Evolutionary conservation across 2,329 filamentous ascomycete species (phyloP), one percentile per base, ranked within the genome.

Genomic region (Fusarium anthophilum): DNA sequence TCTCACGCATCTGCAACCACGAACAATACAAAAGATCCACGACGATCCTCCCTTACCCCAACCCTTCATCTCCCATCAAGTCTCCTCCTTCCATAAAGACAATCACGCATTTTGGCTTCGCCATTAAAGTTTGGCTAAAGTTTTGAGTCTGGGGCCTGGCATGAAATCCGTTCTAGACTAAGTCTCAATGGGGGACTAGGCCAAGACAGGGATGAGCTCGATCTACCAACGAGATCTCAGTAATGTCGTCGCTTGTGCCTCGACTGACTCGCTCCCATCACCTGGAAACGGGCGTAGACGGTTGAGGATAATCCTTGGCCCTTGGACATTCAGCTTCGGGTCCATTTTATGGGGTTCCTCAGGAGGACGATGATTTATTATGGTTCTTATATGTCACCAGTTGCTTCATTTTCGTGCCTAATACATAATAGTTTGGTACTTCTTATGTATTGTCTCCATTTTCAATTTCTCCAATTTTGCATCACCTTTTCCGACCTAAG

Each of bases 101-200:
- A 38, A 39, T 35, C 56, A 38, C 20, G 28, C 54, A 28, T 55
- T 44, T 50, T 61, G 30, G 41, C 45, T 41, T 37, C 18, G 14
- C 32, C 20, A 69, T 58, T 64, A 69, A 26, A 65, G 58, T 69
- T 69, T 32, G 12, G 13, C 66, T 65, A 69, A 41, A 67, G 37
- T 28, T 50, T 38, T 30, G 30, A 22, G 24, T 50, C 37, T 59
- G 35, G 35, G 35, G 35, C 28, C 30, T 61, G 28, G 22, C n/a
- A 68, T 51, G 63, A 37, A 32, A 43, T 35, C 28, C 6, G 22
- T 51, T 58, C 61, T 51, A 44, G 51, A 35, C 64, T 47, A 53
- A n/a, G 26, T 22, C 64, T 26, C 15, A 37, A 69, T 41, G 26
- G 8, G 24, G 41, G 2, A 11, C 28, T 54, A 39, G 51, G 0